Evolutionary conservation across 371 early-diverging fungal genomes (phyloP).

Genomic region (Chytridium lagenaria): DNA sequence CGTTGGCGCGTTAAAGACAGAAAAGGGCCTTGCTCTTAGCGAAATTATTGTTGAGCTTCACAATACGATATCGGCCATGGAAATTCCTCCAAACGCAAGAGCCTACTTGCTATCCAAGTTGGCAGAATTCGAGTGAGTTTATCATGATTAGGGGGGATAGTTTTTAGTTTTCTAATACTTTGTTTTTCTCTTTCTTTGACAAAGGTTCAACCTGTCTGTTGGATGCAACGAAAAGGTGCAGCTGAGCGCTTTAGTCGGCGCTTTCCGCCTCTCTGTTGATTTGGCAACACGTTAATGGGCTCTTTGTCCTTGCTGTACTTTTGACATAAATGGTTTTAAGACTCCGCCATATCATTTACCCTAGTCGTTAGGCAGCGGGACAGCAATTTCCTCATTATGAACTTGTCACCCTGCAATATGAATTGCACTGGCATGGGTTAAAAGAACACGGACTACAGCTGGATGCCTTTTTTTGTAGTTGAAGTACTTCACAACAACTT

Average conservation of each 20-base stretch:
- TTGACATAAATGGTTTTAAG: too few relatives aligned
- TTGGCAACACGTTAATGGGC: neutral
- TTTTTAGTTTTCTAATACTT: constrained; percentile 3
- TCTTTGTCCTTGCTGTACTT: too few relatives aligned
- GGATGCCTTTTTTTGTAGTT: too few relatives aligned
- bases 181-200: neutral
- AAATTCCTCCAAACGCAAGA: constrained; percentile 71
- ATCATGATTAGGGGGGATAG: neutral
- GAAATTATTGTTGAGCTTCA: constrained; percentile 86
- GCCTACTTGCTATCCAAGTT: constrained; percentile 75
- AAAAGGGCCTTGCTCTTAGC: constrained; percentile 85
- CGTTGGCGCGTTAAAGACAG: constrained; percentile 74
- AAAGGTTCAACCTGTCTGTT: constrained; percentile 74
- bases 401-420: too few relatives aligned
- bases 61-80: constrained; percentile 63
- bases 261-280: constrained; percentile 15
- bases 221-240: constrained; percentile 87
- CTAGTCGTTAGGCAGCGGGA: too few relatives aligned
- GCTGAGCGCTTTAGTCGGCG: constrained; percentile 72
- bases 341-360: too few relatives aligned
- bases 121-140: constrained; percentile 83
- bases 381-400: too few relatives aligned
- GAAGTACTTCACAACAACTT: too few relatives aligned
- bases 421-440: too few relatives aligned
- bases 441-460: too few relatives aligned